Percentiles rank a stretch among this genome's conserved stretches.
These are phyloP conservation scores for Tolypocladium ophioglossoides DNA, from an alignment of 2,329 filamentous ascomycete species.

Conservation along the genomic window DNA sequence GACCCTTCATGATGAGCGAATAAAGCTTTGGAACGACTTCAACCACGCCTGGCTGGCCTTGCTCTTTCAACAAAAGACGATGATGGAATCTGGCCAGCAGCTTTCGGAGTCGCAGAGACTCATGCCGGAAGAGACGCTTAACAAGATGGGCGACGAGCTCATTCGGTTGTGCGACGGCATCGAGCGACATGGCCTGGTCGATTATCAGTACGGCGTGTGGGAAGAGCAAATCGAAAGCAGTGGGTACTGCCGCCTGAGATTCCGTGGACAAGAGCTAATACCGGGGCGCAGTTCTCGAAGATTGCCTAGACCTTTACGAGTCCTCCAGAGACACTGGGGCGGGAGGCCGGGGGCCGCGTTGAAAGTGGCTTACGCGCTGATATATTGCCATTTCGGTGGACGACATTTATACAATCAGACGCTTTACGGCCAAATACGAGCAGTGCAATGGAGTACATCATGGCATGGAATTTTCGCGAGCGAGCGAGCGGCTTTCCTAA, in stretches of 20 bases:
- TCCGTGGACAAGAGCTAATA: background rate
- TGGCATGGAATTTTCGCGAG: background rate
- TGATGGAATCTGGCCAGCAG: slow-evolving; percentile 50
- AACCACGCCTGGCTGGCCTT: slow-evolving; percentile 85
- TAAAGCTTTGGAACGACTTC: slow-evolving; percentile 88
- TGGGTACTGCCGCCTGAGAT: slow-evolving; percentile 33
- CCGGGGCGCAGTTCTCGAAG: slow-evolving; percentile 20
- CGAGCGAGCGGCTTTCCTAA: background rate
- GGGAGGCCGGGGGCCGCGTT: slow-evolving; percentile 15
- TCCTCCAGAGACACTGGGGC: slow-evolving; percentile 21
- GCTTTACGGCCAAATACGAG: background rate
- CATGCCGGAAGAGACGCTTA: slow-evolving; percentile 57
- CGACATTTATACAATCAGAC: background rate
- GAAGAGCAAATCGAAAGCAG: slow-evolving; percentile 83
- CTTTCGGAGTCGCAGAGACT: slow-evolving; percentile 49
- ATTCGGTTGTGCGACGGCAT: slow-evolving; percentile 75
- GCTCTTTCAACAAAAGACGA: slow-evolving; percentile 73
- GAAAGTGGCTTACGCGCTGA: background rate
- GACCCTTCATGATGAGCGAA: slow-evolving; percentile 60
- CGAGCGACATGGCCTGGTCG: slow-evolving; percentile 86
- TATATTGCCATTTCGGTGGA: background rate
- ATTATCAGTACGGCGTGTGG: slow-evolving; percentile 95
- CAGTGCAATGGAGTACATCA: background rate
- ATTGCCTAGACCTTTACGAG: slow-evolving; percentile 36
- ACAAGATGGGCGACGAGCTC: slow-evolving; percentile 73